Conservation (phyloP, 768 basidiomycete genomes). For the Coprinellus micaceus region DNA sequence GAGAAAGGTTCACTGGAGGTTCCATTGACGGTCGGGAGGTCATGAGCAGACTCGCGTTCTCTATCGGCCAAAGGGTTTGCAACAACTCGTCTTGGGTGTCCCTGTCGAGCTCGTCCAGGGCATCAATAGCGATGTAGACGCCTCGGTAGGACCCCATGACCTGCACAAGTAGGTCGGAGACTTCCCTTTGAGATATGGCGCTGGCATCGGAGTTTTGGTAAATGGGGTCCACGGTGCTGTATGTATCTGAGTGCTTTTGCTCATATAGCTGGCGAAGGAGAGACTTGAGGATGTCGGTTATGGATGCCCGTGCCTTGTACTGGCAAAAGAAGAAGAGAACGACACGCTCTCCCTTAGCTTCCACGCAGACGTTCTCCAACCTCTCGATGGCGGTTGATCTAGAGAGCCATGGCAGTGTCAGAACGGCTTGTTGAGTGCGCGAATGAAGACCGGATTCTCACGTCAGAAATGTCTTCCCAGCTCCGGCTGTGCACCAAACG, state of each 20-base stretch:
- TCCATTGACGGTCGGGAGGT: conserved; percentile 1
- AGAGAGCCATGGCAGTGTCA: background rate
- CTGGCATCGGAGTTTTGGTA: background rate
- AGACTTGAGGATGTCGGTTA: background rate
- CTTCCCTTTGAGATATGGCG: background rate
- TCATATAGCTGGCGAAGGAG: background rate
- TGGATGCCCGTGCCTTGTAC: background rate
- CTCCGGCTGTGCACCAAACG: no score
- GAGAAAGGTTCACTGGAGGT: background rate
- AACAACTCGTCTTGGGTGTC: background rate
- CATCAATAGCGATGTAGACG: conserved; percentile 2
- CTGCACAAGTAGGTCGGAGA: background rate
- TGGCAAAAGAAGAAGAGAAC: conserved; percentile 1
- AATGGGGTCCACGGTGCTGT: background rate
- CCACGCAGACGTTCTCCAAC: background rate
- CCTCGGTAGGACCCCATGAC: background rate
- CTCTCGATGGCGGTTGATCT: background rate
- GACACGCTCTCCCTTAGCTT: background rate
- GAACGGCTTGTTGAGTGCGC: background rate
- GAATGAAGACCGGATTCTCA: no score
- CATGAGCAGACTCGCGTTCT: background rate
- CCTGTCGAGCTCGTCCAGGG: background rate
- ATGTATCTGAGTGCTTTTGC: background rate
- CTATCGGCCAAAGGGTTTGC: background rate
- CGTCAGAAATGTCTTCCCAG: conserved; percentile 3